Evolutionary conservation across 108 stramenopile species (phyloP).

Genomic region (Skeletonema tropicum): DNA sequence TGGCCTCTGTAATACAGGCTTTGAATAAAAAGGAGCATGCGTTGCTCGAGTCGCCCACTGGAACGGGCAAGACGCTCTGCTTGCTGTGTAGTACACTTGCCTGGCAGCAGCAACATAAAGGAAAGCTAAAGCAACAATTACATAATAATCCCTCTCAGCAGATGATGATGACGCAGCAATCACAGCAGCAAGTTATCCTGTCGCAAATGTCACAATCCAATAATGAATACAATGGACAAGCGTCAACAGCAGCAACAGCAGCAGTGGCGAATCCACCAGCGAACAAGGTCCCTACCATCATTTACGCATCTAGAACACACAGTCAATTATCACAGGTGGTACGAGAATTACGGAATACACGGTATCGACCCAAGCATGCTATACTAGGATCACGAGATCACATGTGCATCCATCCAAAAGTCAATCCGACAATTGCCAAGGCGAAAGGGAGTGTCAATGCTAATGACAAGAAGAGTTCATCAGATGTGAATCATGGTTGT

Average conservation of each 20-base stretch:
- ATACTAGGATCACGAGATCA: constrained; percentile 96
- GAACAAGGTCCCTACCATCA: constrained; percentile 69
- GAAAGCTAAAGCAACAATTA: constrained; percentile 6
- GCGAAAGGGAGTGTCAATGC: constrained; percentile 31
- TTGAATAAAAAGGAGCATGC: constrained; percentile 75
- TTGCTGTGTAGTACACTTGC: constrained; percentile 84
- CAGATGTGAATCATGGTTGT: constrained; percentile 87
- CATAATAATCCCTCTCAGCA: not conserved
- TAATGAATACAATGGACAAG: constrained; percentile 3
- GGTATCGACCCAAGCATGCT: constrained; percentile 92
- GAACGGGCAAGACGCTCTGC: constrained; percentile 92
- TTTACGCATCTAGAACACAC: constrained; percentile 98
- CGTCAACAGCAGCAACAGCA: not conserved
- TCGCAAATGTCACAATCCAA: not conserved
- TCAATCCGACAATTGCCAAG: constrained; percentile 59
- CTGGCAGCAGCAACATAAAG: constrained; percentile 74
- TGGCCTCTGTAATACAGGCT: constrained; percentile 89
- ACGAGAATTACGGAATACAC: constrained; percentile 89
- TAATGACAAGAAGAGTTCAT: constrained; percentile 12
- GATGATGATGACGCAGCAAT: not conserved
- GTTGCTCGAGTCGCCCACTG: constrained; percentile 90
- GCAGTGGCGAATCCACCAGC: constrained; percentile 1
- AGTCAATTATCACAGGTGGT: constrained; percentile 97
- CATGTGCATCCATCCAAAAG: constrained; percentile 95
- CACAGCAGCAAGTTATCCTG: not conserved